These are phyloP conservation scores for Cadophora sp. DNA, from an alignment of 2,329 filamentous ascomycete genomes.

Conservation along the genomic window DNA sequence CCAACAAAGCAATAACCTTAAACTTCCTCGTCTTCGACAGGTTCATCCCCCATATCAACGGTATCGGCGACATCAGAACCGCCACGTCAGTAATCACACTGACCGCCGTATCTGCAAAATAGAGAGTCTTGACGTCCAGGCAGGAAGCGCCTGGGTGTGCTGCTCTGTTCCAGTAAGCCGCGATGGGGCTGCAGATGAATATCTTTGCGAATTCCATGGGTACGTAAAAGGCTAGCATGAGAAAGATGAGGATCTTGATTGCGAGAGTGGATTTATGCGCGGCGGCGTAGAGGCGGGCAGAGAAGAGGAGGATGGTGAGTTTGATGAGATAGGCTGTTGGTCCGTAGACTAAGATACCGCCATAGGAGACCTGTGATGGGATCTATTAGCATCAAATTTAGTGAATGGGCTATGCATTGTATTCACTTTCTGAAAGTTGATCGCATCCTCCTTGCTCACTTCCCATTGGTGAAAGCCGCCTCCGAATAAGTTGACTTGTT, in stretches of 20 bases:
- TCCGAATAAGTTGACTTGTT: slow-evolving; percentile 21
- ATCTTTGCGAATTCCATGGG: slow-evolving; percentile 22
- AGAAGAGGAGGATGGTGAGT: slow-evolving; percentile 28
- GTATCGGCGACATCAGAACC: slow-evolving; percentile 44
- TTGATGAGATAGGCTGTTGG: slow-evolving; percentile 23
- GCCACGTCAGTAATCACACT: slow-evolving; percentile 48
- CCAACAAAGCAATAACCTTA: slow-evolving; percentile 18
- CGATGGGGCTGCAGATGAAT: slow-evolving; percentile 22
- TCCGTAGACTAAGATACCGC: slow-evolving; percentile 23
- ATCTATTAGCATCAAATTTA: neutral
- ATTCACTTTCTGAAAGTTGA: slow-evolving; percentile 22
- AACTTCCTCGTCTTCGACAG: slow-evolving; percentile 24
- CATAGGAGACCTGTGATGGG: slow-evolving; percentile 19
- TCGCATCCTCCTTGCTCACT: slow-evolving; percentile 14
- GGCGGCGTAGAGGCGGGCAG: slow-evolving; percentile 20
- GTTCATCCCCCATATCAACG: slow-evolving; percentile 43
- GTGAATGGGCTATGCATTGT: neutral
- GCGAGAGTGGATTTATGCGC: neutral
- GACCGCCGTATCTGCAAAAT: slow-evolving; percentile 51
- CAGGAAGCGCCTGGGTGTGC: slow-evolving; percentile 6
- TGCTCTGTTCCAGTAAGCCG: slow-evolving; percentile 19
- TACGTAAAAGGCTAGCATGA: slow-evolving; percentile 23
- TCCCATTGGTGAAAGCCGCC: slow-evolving; percentile 31
- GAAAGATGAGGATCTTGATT: slow-evolving; percentile 16
- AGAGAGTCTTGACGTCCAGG: slow-evolving; percentile 30